Percentiles rank a stretch among this genome's conserved stretches.
phyloP scores from a whole-genome alignment of 2,329 filamentous ascomycete species.

The Colletotrichum endophyticum region DNA sequence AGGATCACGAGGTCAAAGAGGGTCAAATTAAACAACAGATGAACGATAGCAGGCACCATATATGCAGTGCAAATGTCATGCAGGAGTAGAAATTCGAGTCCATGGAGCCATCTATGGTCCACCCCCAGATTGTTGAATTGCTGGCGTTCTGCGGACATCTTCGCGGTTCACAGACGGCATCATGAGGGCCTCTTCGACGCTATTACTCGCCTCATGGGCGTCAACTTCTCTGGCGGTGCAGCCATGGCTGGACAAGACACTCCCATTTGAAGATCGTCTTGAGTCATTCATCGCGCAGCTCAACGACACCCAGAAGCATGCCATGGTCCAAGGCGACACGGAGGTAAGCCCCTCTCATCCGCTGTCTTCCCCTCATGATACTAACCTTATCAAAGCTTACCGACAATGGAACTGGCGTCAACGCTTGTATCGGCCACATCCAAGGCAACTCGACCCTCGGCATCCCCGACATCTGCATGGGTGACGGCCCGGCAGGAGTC shows the following conservation, averaged over 20 bases:
- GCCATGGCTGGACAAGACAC: not conserved
- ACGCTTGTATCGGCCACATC: conserved; percentile 2
- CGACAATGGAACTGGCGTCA: not conserved
- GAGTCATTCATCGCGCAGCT: not conserved
- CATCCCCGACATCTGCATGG: not conserved
- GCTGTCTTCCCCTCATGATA: not conserved
- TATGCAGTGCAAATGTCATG: not conserved
- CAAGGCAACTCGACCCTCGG: not conserved
- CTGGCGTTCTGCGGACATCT: not conserved
- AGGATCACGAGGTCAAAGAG: not conserved
- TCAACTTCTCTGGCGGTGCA: not conserved
- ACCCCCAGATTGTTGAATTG: not conserved
- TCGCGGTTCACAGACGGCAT: not conserved
- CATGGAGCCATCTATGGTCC: not conserved
- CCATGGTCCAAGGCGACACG: not conserved
- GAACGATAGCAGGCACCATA: not conserved
- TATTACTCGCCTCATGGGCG: not conserved
- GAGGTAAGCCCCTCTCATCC: not conserved
- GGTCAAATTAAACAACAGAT: not conserved
- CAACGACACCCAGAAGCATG: not conserved
- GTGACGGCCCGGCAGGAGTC: not conserved
- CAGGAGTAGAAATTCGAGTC: not conserved
- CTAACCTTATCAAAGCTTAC: not conserved
- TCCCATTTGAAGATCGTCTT: not conserved
- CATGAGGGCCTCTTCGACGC: not conserved